These are phyloP conservation scores for Lablab purpureus DNA, from an alignment of 306 rosid species.

Conservation along the genomic window DNA sequence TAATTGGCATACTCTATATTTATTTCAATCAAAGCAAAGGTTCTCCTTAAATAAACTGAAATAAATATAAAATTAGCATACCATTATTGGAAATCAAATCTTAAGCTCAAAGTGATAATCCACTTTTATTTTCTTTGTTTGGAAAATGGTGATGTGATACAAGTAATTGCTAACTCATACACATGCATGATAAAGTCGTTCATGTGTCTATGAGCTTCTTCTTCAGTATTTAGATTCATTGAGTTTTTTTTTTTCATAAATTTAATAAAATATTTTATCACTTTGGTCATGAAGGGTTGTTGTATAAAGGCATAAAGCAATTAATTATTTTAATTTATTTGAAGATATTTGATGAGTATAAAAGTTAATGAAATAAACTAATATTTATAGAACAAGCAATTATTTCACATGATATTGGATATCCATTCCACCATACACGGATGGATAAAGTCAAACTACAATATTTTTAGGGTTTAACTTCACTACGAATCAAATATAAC, in stretches of 20 bases:
- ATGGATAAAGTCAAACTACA: neutral
- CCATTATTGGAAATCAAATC: neutral
- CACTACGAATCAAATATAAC: too few species aligned
- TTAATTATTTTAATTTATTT: too few species aligned
- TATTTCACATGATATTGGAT: slow-evolving; percentile 34
- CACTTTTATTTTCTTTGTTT: neutral
- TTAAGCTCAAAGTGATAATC: neutral
- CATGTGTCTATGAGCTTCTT: too few species aligned
- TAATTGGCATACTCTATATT: neutral
- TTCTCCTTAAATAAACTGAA: neutral
- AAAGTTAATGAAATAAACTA: too few species aligned
- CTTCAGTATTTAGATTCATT: too few species aligned
- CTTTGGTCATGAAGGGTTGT: too few species aligned
- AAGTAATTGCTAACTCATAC: neutral
- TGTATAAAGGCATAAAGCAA: too few species aligned
- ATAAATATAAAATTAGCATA: neutral
- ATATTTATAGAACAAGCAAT: too few species aligned
- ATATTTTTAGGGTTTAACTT: neutral
- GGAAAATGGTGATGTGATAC: neutral
- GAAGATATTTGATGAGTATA: too few species aligned
- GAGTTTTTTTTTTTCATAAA: too few species aligned
- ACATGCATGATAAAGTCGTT: neutral
- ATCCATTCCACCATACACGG: neutral
- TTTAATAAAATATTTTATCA: too few species aligned
- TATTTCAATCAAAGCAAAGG: neutral